Base-by-base conservation (phyloP, 1,139 yeast genomes). In the Petasospora fabianii region DNA sequence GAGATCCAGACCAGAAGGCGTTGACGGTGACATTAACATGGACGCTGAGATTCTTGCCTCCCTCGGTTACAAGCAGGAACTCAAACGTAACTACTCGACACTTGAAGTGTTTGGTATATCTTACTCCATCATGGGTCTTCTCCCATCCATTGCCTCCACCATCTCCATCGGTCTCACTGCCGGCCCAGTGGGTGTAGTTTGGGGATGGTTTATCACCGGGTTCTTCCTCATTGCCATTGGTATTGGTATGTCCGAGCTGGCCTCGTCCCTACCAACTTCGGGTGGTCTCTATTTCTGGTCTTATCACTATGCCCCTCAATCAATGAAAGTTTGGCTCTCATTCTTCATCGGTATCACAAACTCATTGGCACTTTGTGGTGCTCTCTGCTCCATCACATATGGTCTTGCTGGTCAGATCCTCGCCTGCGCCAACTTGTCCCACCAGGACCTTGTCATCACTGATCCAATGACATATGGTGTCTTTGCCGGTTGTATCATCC, bases 231-330 rank as follows among this genome's bases (percentile, higher is more conserved):
- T 79, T 38, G 60, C 70, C 40, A 72, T 77, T 40, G 87, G 86
- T 6, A 50, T 71, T 39, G 69, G 82, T 9, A 79, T 81, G 67
- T 74, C 84, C 13, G 80, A 80, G 47, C 62, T 80, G 38, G 82
- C 83, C 1, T 73, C 80, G 22, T 72, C 84, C n/a, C 74, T 78
- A 55, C 88, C 88, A 32, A 80, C 88, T 3, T 70, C 81, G 14
- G 87, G 88, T 39, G 88, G 87, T 5, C 65, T 80, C 51, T 80
- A 79, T 58, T 79, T 77, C 26, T 75, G 77, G 77, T 73, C 81
- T 3, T 70, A 63, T 50, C 65, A 70, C 51, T 76, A 71, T 47
- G 75, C 84, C 5, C 83, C 81, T 3, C 60, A 58, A 38, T 56
- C 52, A 14, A 51, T 60, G 39, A 60, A 67, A 53, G 61, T 64